Evolutionary conservation across 441 rosid species (phyloP).

Genomic region (Populus trichocarpa): DNA sequence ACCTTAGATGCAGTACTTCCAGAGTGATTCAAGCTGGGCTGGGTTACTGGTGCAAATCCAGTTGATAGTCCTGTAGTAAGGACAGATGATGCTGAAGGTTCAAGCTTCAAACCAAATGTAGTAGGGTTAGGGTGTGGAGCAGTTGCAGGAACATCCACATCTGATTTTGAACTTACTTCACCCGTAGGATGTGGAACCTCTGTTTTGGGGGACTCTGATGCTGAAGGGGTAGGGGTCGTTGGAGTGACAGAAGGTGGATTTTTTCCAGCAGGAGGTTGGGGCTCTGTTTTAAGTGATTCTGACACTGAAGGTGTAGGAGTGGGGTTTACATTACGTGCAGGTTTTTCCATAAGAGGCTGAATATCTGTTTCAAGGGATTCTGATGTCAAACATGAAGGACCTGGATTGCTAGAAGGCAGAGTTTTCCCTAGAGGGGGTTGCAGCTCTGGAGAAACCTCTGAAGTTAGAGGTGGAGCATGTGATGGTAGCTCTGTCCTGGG

Average conservation of each 20-base stretch:
- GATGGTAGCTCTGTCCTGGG: conserved; percentile 24
- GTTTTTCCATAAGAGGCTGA: conserved; percentile 3
- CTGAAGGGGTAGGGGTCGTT: background rate
- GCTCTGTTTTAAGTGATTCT: conserved; percentile 28
- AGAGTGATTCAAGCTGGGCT: conserved; percentile 26
- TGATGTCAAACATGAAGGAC: background rate
- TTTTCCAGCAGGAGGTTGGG: conserved; percentile 23
- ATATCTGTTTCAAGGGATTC: conserved; percentile 15
- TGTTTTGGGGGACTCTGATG: background rate
- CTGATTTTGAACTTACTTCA: background rate
- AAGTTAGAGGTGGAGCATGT: conserved; percentile 21
- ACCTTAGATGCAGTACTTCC: conserved; percentile 34
- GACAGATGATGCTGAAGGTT: conserved; percentile 38
- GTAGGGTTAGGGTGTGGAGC: background rate
- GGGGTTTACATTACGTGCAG: background rate
- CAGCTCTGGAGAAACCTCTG: conserved; percentile 34
- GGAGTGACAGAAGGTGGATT: background rate
- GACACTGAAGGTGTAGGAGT: conserved; percentile 25
- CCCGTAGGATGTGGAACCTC: background rate
- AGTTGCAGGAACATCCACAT: conserved; percentile 2
- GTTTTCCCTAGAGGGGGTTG: conserved; percentile 1
- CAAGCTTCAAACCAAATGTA: conserved; percentile 39
- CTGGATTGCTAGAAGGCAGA: background rate
- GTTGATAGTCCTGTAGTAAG: conserved; percentile 33
- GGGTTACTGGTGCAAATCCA: conserved; percentile 35